phyloP scores from a whole-genome alignment of 352 stramenopile species.

The Bremia lactucae region DNA sequence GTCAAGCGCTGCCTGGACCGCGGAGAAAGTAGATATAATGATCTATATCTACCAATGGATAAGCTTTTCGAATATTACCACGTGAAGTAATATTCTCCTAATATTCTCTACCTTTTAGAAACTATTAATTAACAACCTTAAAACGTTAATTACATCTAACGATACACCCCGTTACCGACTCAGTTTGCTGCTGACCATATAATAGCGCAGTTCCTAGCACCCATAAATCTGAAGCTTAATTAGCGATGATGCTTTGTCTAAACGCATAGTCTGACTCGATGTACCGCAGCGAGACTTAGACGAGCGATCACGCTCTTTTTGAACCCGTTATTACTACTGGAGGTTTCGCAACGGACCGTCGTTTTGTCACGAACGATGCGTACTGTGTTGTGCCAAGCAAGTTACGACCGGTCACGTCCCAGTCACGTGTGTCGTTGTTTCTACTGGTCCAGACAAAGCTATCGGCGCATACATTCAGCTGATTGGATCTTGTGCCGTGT shows the following conservation, averaged over 20 bases:
- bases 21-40: too few species aligned
- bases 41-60: too few species aligned
- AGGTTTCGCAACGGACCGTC: slow-evolving; percentile 8
- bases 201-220: slow-evolving; percentile 1
- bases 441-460: slow-evolving; percentile 62
- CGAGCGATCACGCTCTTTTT: not conserved
- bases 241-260: slow-evolving; percentile 9
- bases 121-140: too few species aligned
- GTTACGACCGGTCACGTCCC: slow-evolving; percentile 41
- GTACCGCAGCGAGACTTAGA: not conserved
- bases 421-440: slow-evolving; percentile 59
- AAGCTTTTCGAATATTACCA: too few species aligned
- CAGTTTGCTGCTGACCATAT: slow-evolving; percentile 14
- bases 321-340: slow-evolving; percentile 1
- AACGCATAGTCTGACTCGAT: slow-evolving; percentile 8
- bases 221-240: slow-evolving; percentile 2
- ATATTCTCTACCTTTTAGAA: too few species aligned
- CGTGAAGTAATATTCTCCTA: too few species aligned
- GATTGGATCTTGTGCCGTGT: slow-evolving; percentile 89
- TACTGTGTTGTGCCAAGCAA: slow-evolving; percentile 44
- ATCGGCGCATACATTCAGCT: slow-evolving; percentile 80
- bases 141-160: too few species aligned
- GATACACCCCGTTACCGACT: too few species aligned
- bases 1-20: too few species aligned
- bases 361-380: slow-evolving; percentile 9